Evolutionary conservation across 768 basidiomycete species (phyloP).

Genomic region (Lactifluus echinatus): DNA sequence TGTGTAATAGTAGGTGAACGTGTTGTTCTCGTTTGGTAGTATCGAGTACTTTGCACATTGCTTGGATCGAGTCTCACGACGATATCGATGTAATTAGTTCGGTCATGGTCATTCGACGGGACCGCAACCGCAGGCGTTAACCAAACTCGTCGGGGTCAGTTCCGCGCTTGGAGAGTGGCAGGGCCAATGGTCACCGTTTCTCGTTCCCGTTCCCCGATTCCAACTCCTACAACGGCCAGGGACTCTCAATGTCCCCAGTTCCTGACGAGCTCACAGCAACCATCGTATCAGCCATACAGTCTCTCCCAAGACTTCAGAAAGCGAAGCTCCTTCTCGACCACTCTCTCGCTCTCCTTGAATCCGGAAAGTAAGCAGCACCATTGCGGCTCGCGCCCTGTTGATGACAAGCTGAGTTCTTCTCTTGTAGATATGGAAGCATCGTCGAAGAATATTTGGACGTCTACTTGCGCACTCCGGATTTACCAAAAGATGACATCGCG

Average conservation of each 20-base stretch:
- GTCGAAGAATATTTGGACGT: constrained; percentile 62
- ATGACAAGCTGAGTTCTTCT: neutral
- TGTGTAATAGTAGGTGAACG: too few relatives aligned
- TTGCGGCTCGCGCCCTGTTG: neutral
- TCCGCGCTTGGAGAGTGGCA: neutral
- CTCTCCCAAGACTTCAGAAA: constrained; percentile 26
- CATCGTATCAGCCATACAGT: constrained; percentile 28
- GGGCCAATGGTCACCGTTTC: too few relatives aligned
- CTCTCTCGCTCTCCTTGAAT: constrained; percentile 28
- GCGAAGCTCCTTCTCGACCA: constrained; percentile 31
- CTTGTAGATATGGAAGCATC: constrained; percentile 47
- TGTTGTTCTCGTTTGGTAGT: too few relatives aligned
- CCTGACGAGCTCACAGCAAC: constrained; percentile 31
- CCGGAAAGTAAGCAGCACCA: constrained; percentile 26
- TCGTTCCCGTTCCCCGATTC: too few relatives aligned
- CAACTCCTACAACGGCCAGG: too few relatives aligned
- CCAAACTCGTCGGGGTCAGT: neutral
- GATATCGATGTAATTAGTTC: too few relatives aligned
- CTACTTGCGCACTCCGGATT: constrained; percentile 51
- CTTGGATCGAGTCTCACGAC: too few relatives aligned
- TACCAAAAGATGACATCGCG: constrained; percentile 42
- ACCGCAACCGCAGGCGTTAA: too few relatives aligned
- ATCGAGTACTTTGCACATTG: too few relatives aligned
- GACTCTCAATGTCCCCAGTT: constrained; percentile 9
- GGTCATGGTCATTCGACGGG: too few relatives aligned